Evolutionary conservation across 495 filamentous ascomycete species (phyloP), one percentile per base, ranked within the genome.

Genomic region (Friedmanniomyces simplex): DNA sequence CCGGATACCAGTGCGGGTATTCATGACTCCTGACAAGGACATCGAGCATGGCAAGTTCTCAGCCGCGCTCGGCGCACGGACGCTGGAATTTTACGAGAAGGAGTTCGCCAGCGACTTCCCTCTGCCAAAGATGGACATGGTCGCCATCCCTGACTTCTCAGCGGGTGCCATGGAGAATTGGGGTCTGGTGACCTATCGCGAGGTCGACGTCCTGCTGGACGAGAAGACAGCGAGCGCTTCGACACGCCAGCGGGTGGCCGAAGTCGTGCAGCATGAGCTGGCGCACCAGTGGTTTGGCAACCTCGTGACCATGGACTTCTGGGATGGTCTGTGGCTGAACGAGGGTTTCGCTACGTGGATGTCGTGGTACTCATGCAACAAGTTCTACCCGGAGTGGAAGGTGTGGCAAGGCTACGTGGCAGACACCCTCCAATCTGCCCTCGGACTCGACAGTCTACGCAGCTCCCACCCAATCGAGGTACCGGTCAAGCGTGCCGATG

Each of bases 281-380:
- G 93, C 93, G 43, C 93, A 98, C 74, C 93, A 98, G 72, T 98
- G 93, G 93, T 97, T 98, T 65, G 93, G 93, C 58, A 97, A 98
- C 72, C 76, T 98, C 57, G 93, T 98, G 45, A 98, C 93, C 41
- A 98, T 98, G 93, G 91, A 96, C 71, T 98, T 93, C 80, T 98
- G 93, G 93, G 91, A 96, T 72, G 91, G 89, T 30, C 75, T 98
- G 28, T 98, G 93, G 93, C 83, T 98, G 58, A 97, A 97, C 69
- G 93, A 98, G 72, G 91, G 91, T 24, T 97, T 97, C 69, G 93
- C 93, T 30, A 96, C 93, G 24, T 98, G 93, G 94, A 73, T 73
- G 70, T 70, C 66, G 42, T 81, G 81, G 84, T 85, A 84, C 71
- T 84, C 86, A 25, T 85, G 82, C 76, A 86, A 88, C 68, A 73